Percentiles rank a stretch among this genome's conserved stretches.
Evolutionary conservation across 306 rosid genomes (phyloP).

Genomic region (Inga laurina): DNA sequence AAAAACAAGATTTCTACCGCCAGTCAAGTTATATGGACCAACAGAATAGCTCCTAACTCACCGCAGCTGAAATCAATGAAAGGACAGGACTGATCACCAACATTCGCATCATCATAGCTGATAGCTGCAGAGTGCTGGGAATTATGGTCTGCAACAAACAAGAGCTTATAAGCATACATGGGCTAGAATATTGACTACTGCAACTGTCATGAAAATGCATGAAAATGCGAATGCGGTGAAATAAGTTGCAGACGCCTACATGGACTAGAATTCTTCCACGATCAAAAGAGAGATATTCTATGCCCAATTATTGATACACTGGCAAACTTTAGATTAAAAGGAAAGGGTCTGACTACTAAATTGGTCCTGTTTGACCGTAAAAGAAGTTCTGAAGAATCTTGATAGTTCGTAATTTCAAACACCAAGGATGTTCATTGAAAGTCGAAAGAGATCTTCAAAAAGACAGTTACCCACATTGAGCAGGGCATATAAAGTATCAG

Average conservation of each 20-base stretch:
- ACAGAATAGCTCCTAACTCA: constrained; percentile 40
- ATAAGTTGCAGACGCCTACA: neutral
- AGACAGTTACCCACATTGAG: constrained; percentile 64
- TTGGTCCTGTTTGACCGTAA: neutral
- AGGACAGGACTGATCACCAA: constrained; percentile 71
- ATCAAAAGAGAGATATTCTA: neutral
- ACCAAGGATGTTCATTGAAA: neutral
- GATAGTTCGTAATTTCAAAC: neutral
- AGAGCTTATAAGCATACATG: neutral
- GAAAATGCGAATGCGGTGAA: constrained; percentile 12
- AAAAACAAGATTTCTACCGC: neutral
- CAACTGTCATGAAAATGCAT: constrained; percentile 1
- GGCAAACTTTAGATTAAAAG: neutral
- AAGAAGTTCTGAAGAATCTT: neutral
- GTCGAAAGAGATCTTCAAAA: neutral
- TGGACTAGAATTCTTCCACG: neutral
- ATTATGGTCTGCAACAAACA: constrained; percentile 70
- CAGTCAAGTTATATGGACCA: neutral
- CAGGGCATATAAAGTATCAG: constrained; percentile 59
- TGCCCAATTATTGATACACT: neutral
- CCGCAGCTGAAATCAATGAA: constrained; percentile 71
- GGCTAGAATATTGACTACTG: neutral
- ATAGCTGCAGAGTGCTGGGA: constrained; percentile 77
- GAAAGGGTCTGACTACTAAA: neutral
- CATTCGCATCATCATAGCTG: constrained; percentile 81